These are phyloP conservation scores for Kregervanrija pseudodelftensis DNA, from an alignment of 805 yeast species.

Conservation along the genomic window DNA sequence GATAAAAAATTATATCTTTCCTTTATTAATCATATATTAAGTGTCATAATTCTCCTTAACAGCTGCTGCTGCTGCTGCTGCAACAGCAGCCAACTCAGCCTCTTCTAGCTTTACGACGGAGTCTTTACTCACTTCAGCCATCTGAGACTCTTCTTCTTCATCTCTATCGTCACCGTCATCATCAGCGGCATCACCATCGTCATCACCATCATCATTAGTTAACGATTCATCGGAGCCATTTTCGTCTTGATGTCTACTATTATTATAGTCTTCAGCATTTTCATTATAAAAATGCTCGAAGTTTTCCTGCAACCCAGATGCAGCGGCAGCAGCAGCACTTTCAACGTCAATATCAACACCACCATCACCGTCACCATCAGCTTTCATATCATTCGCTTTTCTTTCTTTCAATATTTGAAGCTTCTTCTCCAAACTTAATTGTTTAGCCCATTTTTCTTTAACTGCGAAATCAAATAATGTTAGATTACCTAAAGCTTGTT, in stretches of 20 bases:
- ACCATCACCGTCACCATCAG: conserved; percentile 1
- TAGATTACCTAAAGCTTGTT: conserved; percentile 33
- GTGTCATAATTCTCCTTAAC: conserved; percentile 3
- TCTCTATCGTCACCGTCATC: conserved; percentile 4
- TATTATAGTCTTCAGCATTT: not conserved
- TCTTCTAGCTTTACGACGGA: conserved; percentile 11
- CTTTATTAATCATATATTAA: too few species aligned
- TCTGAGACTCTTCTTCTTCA: not conserved
- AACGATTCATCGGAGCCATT: conserved; percentile 6
- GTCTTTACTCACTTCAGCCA: not conserved
- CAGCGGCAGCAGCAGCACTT: not conserved
- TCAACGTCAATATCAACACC: conserved; percentile 1
- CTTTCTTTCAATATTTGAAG: conserved; percentile 7
- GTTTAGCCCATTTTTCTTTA: conserved; percentile 33
- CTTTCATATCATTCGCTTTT: not conserved
- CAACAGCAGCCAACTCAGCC: conserved; percentile 27
- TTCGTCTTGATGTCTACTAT: conserved; percentile 1
- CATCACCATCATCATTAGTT: conserved; percentile 24
- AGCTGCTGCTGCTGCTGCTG: conserved; percentile 27
- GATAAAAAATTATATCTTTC: too few species aligned
- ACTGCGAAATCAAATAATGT: conserved; percentile 38
- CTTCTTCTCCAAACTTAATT: conserved; percentile 16
- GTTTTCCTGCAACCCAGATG: not conserved
- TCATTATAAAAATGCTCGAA: not conserved
- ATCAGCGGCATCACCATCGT: conserved; percentile 39